Percentiles rank a stretch among this genome's conserved stretches.
Evolutionary conservation across 192 early-diverging fungal species (phyloP).

Genomic region (Linnemannia exigua): DNA sequence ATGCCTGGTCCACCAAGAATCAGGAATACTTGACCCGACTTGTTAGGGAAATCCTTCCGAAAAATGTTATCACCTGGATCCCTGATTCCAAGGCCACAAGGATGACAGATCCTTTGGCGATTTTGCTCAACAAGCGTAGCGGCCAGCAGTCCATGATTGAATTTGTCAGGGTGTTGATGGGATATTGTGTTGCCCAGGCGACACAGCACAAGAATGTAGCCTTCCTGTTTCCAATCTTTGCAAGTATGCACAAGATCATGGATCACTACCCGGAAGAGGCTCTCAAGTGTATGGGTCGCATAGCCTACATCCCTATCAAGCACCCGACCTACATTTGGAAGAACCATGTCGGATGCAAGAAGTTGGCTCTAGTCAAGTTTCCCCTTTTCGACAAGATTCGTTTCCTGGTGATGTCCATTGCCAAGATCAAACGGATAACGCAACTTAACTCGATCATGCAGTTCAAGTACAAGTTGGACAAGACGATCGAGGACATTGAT

Average conservation of each 20-base stretch:
- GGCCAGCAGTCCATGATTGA: not conserved
- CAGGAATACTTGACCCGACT: not conserved
- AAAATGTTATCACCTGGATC: slow-evolving; percentile 21
- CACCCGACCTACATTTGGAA: not conserved
- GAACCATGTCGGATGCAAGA: not conserved
- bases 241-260: not conserved
- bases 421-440: not conserved
- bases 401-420: not conserved
- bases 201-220: not conserved
- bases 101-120: slow-evolving; percentile 4
- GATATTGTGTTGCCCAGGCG: slow-evolving; percentile 22
- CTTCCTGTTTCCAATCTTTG: slow-evolving; percentile 8
- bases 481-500: not conserved
- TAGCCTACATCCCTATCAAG: not conserved
- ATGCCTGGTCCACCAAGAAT: not conserved
- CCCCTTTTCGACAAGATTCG: not conserved
- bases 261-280: slow-evolving; percentile 1
- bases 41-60: not conserved
- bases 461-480: not conserved
- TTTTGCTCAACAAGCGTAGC: not conserved
- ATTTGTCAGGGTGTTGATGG: slow-evolving; percentile 11
- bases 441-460: not conserved
- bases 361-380: not conserved
- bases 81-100: not conserved
- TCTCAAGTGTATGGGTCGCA: not conserved